Percentiles rank a stretch among this genome's conserved stretches.
phyloP scores from a whole-genome alignment of 2,329 filamentous ascomycete species.

The Byssothecium circinans region DNA sequence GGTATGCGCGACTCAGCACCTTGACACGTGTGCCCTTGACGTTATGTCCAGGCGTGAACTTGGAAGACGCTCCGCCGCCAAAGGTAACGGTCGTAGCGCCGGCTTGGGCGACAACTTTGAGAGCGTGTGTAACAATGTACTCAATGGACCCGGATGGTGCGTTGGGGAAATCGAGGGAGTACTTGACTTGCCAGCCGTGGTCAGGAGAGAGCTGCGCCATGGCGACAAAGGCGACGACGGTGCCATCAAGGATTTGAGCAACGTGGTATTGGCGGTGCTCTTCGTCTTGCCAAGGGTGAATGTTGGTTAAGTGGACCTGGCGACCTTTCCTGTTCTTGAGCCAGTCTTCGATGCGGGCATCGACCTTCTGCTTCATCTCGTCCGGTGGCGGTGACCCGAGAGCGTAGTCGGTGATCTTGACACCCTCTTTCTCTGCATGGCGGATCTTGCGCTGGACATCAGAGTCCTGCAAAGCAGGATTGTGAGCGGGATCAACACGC shows the following conservation, averaged over 20 bases:
- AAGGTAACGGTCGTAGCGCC: constrained; percentile 77
- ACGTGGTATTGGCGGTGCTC: constrained; percentile 85
- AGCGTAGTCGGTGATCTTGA: constrained; percentile 75
- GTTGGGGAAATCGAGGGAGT: constrained; percentile 88
- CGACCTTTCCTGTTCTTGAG: constrained; percentile 75
- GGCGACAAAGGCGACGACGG: constrained; percentile 76
- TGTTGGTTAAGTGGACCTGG: constrained; percentile 88
- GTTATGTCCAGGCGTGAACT: constrained; percentile 77
- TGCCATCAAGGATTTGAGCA: constrained; percentile 71
- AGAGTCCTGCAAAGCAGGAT: constrained; percentile 65
- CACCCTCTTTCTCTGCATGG: constrained; percentile 77
- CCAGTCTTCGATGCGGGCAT: constrained; percentile 78
- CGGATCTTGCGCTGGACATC: constrained; percentile 75
- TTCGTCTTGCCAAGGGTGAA: constrained; percentile 83
- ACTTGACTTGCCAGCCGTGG: constrained; percentile 93
- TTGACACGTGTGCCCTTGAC: constrained; percentile 77
- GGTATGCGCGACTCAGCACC: constrained; percentile 81
- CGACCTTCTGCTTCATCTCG: constrained; percentile 68
- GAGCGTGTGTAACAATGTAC: constrained; percentile 72
- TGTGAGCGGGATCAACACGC: constrained; percentile 74
- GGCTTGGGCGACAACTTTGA: constrained; percentile 61
- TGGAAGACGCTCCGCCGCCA: constrained; percentile 75
- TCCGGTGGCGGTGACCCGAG: constrained; percentile 65
- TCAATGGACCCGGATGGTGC: constrained; percentile 88
- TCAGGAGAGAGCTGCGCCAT: constrained; percentile 77